Base-by-base conservation (phyloP, 148 eudicot species). In the Rhododendron mucronatum region DNA sequence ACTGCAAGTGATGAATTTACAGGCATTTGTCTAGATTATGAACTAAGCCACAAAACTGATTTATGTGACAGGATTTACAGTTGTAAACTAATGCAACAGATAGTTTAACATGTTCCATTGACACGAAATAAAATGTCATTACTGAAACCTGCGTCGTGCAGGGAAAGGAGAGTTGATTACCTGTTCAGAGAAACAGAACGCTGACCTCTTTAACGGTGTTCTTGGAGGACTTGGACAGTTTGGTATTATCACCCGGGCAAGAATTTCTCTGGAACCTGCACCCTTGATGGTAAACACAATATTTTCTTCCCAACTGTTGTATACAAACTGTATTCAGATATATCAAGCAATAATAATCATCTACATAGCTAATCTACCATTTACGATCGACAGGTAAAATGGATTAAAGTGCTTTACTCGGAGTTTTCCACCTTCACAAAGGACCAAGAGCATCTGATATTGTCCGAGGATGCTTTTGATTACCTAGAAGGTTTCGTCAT, bases 201-300 rank as follows among this genome's bases (percentile, higher is more conserved):
- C 94, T 78, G 99, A 97, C 86, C 94, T 97, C 77, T 97, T 95
- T 86, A 77, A 95, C 81, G 94, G 94, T 74, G 96, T 91, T 87
- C 99, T 97, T 73, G 99, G 99, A 83, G 99, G 99, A 59, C 89
- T 97, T 28, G 99, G 99, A 65, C 99, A 97, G 89, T 97, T 97
- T 78, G 99, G 99, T 79, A 88, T 97, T 88, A 95, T 97, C 87
- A 94, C 99, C 30, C 87, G 88, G 59, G 99, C 99, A 33, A 91
- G 92, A 88, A 93, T 97, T 81, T 90, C 95, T 78, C 91, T 97
- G 33, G 95, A 93, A 86, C 95, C 92, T 78, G 98, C 99, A 65
- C 94, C 95, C 30, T 90, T 78, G 82, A 92, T 83, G 95, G 99
- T 95, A 91, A 76, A 86, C 41, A 71, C 23, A 33, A 33, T 45